These are phyloP conservation scores for Scorias spongiosa DNA, from an alignment of 2,329 filamentous ascomycete species.

Conservation along the genomic window DNA sequence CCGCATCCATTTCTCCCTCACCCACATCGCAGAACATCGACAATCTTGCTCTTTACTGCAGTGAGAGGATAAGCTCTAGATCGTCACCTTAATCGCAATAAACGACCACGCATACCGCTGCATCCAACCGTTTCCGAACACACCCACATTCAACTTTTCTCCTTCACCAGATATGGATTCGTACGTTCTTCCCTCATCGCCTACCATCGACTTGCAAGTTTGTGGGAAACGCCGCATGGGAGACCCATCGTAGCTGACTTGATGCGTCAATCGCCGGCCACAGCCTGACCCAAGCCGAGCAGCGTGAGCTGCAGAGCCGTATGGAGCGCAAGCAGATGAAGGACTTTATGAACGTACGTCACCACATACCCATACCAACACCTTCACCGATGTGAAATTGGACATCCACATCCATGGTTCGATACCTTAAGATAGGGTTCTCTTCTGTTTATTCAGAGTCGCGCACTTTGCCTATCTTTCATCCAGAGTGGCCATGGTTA, in stretches of 20 bases:
- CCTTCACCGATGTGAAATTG: not conserved
- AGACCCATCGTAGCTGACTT: not conserved
- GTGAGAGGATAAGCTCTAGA: too few relatives aligned
- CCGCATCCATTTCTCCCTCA: too few relatives aligned
- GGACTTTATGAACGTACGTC: conserved; percentile 88
- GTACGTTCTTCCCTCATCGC: not conserved
- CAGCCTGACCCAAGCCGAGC: conserved; percentile 63
- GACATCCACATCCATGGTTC: too few relatives aligned
- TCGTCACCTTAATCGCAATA: not conserved
- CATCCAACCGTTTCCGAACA: too few relatives aligned
- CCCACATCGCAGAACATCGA: too few relatives aligned
- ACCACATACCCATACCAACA: conserved; percentile 1
- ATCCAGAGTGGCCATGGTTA: too few relatives aligned
- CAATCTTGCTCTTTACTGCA: too few relatives aligned
- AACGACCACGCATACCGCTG: not conserved
- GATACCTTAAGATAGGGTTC: too few relatives aligned
- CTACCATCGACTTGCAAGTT: not conserved
- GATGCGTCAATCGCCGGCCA: not conserved
- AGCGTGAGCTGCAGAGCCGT: conserved; percentile 82
- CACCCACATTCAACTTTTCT: too few relatives aligned
- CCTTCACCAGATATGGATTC: not conserved
- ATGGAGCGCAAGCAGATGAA: conserved; percentile 98
- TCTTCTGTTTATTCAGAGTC: not conserved
- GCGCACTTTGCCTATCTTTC: not conserved
- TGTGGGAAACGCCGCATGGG: too few relatives aligned